These are phyloP conservation scores for Pachysandra terminalis DNA, from an alignment of 164 flowering plant species.

Conservation along the genomic window DNA sequence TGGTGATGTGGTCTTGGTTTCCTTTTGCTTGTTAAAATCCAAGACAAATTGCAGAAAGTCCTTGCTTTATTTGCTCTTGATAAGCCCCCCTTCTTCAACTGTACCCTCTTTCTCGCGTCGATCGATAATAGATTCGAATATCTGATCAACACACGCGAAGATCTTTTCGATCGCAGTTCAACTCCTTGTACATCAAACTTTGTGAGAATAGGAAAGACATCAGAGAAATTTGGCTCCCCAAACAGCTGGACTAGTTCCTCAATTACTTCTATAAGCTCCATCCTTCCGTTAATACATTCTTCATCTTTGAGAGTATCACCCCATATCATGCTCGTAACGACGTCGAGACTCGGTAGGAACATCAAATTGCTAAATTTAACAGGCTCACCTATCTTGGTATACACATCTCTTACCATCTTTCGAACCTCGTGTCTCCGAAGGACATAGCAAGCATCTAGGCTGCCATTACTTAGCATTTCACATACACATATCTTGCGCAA, in stretches of 20 bases:
- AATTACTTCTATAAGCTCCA: slow-evolving; percentile 7
- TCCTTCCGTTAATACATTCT: not conserved
- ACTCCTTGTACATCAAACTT: slow-evolving; percentile 32
- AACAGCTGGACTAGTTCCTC: not conserved
- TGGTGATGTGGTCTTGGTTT: too few species aligned
- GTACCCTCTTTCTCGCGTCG: not conserved
- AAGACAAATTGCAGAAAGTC: too few species aligned
- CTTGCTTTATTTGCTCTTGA: not conserved
- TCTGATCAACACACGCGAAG: not conserved
- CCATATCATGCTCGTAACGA: slow-evolving; percentile 16
- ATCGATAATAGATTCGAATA: slow-evolving; percentile 18
- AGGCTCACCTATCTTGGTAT: too few species aligned
- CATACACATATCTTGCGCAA: slow-evolving; percentile 8
- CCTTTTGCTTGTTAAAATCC: too few species aligned
- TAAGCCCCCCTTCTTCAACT: not conserved
- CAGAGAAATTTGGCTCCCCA: slow-evolving; percentile 26
- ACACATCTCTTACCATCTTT: too few species aligned
- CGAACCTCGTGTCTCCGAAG: slow-evolving; percentile 8
- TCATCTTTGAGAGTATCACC: slow-evolving; percentile 13
- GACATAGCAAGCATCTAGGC: not conserved
- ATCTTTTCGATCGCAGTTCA: slow-evolving; percentile 10
- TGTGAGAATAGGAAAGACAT: slow-evolving; percentile 27
- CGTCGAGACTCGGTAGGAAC: not conserved
- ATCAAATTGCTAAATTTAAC: too few species aligned
- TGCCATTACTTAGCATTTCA: slow-evolving; percentile 11